phyloP scores from a whole-genome alignment of 129 eudicot genomes.

The Helianthus tuberosus region DNA sequence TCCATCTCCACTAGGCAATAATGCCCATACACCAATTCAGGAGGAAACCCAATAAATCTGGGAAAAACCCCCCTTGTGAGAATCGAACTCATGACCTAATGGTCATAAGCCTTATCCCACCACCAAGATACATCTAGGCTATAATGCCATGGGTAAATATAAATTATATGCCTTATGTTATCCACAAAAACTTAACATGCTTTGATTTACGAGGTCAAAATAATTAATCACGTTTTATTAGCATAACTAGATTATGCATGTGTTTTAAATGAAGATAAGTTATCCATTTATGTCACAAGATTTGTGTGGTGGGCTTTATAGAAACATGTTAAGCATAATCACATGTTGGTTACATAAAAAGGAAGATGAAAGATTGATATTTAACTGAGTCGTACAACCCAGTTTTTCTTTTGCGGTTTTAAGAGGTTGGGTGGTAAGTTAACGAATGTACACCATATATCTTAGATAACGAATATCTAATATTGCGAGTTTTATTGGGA shows the following conservation, averaged over 20 bases:
- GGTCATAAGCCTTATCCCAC: too few species aligned
- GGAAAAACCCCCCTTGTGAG: too few species aligned
- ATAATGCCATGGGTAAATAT: too few species aligned
- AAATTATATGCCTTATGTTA: conserved; percentile 1
- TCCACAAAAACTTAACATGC: conserved; percentile 2
- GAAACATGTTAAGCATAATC: neutral
- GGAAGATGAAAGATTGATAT: neutral
- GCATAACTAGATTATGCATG: conserved; percentile 14
- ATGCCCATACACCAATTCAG: too few species aligned
- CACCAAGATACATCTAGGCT: too few species aligned
- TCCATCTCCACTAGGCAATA: too few species aligned
- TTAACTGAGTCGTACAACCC: neutral
- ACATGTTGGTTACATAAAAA: neutral
- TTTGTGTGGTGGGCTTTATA: neutral
- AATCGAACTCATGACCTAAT: too few species aligned
- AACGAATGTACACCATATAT: neutral
- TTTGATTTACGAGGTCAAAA: conserved; percentile 6
- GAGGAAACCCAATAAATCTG: too few species aligned
- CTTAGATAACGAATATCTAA: neutral
- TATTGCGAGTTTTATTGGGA: too few species aligned
- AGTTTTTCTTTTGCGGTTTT: neutral
- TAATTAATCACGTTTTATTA: conserved; percentile 12
- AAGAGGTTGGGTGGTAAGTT: neutral
- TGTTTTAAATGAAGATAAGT: neutral
- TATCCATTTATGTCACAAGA: conserved; percentile 1